Percentiles rank a stretch among this genome's conserved stretches.
These are phyloP conservation scores for Fusarium odoratissimum DNA, from an alignment of 2,329 filamentous ascomycete genomes.

Conservation along the genomic window DNA sequence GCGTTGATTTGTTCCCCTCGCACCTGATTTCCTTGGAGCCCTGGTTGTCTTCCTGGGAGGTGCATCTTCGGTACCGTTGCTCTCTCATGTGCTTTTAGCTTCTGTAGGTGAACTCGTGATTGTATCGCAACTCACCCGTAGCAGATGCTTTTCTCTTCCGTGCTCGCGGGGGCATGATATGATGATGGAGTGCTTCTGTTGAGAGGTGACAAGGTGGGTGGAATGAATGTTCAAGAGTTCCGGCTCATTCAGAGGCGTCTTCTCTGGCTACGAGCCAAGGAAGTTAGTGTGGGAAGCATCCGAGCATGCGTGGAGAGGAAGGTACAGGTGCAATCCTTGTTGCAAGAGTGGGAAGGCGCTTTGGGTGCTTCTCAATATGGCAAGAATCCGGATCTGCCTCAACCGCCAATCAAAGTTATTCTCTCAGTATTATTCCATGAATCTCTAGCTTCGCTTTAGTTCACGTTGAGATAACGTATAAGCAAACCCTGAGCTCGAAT, in stretches of 20 bases:
- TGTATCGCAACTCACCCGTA: constrained; percentile 29
- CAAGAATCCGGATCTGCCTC: background rate
- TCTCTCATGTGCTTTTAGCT: constrained; percentile 25
- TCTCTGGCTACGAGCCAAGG: background rate
- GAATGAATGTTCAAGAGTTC: background rate
- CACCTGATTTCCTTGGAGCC: constrained; percentile 16
- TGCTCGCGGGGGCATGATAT: constrained; percentile 44
- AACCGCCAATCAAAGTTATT: background rate
- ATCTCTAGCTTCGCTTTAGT: background rate
- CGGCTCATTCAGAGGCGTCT: background rate
- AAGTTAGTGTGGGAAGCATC: background rate
- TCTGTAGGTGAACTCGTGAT: too few species aligned
- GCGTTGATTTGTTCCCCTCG: background rate
- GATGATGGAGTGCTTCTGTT: background rate
- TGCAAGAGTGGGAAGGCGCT: background rate
- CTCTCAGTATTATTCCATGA: background rate
- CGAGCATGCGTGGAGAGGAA: background rate
- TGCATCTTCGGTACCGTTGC: constrained; percentile 13
- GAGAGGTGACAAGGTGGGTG: background rate
- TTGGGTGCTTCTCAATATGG: background rate
- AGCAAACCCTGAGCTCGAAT: constrained; percentile 29
- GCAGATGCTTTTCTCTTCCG: constrained; percentile 44
- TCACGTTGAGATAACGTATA: constrained; percentile 5
- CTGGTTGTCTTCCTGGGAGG: constrained; percentile 27
- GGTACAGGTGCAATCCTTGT: background rate